Evolutionary conservation across 2,329 filamentous ascomycete genomes (phyloP).

Genomic region (Stachybotrys echinatus): DNA sequence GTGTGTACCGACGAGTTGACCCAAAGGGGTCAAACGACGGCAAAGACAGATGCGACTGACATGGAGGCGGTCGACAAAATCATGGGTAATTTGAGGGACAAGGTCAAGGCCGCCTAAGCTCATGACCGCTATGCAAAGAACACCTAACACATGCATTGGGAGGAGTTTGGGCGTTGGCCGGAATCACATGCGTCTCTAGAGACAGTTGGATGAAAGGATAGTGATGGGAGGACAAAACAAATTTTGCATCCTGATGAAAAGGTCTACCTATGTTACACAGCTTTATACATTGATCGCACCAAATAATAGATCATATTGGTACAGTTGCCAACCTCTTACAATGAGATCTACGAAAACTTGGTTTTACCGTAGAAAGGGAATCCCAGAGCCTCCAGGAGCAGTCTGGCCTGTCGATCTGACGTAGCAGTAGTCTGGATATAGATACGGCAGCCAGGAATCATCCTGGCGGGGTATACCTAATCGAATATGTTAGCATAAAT

Average conservation of each 20-base stretch:
- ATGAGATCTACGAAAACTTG: slow-evolving; percentile 23
- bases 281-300: slow-evolving; percentile 20
- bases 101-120: slow-evolving; percentile 26
- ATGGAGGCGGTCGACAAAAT: slow-evolving; percentile 82
- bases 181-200: background rate
- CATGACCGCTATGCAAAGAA: background rate
- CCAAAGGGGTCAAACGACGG: slow-evolving; percentile 49
- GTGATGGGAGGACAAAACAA: background rate
- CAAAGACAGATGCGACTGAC: slow-evolving; percentile 70
- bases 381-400: slow-evolving; percentile 51
- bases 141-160: slow-evolving; percentile 19
- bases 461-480: slow-evolving; percentile 56
- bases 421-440: slow-evolving; percentile 79
- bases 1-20: slow-evolving; percentile 56
- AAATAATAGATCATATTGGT: background rate
- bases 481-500: slow-evolving; percentile 5
- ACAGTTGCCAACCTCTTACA: background rate
- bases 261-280: slow-evolving; percentile 17
- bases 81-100: slow-evolving; percentile 61
- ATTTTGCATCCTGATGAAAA: background rate
- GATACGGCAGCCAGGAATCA: slow-evolving; percentile 83
- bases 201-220: background rate
- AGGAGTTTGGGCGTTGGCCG: slow-evolving; percentile 28
- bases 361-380: slow-evolving; percentile 76
- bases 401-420: slow-evolving; percentile 76